These are phyloP conservation scores for Syncephalastrum sp. DNA, from an alignment of 371 early-diverging fungal genomes.

Conservation along the genomic window DNA sequence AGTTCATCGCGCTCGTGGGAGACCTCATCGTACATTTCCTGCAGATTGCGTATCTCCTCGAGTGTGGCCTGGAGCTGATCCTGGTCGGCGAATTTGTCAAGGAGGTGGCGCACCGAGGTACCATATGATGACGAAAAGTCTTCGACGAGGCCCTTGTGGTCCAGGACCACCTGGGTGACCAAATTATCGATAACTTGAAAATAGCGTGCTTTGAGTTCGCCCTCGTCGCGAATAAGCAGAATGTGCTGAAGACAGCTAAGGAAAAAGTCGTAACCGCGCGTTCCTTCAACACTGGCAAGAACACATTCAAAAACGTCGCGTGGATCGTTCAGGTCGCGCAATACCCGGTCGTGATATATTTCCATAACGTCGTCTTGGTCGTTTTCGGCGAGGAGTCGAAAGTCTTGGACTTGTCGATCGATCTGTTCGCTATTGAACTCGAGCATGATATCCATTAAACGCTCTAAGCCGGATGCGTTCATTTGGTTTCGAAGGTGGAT, in stretches of 20 bases:
- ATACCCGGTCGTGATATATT: constrained; percentile 70
- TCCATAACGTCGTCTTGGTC: constrained; percentile 81
- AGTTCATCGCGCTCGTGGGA: constrained; percentile 53
- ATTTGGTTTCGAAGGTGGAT: constrained; percentile 79
- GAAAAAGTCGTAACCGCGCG: constrained; percentile 76
- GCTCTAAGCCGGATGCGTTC: constrained; percentile 69
- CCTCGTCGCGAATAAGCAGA: constrained; percentile 70
- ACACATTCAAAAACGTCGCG: constrained; percentile 79
- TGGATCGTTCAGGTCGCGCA: constrained; percentile 79
- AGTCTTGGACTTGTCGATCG: constrained; percentile 74
- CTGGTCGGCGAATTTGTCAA: constrained; percentile 81
- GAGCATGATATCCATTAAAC: constrained; percentile 73
- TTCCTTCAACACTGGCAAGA: constrained; percentile 69
- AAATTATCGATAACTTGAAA: constrained; percentile 82
- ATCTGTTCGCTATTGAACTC: constrained; percentile 67
- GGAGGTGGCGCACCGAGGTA: constrained; percentile 71
- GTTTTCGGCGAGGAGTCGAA: constrained; percentile 68
- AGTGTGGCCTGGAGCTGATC: constrained; percentile 71
- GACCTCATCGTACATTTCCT: constrained; percentile 43
- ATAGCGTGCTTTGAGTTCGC: constrained; percentile 60
- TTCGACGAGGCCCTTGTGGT: constrained; percentile 72
- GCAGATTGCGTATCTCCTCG: constrained; percentile 66
- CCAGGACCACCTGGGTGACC: constrained; percentile 79
- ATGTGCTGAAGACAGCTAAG: constrained; percentile 78
- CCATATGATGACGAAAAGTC: constrained; percentile 61